Conservation (phyloP, 1,284 basidiomycete species). For the Rhodotorula sp. region DNA sequence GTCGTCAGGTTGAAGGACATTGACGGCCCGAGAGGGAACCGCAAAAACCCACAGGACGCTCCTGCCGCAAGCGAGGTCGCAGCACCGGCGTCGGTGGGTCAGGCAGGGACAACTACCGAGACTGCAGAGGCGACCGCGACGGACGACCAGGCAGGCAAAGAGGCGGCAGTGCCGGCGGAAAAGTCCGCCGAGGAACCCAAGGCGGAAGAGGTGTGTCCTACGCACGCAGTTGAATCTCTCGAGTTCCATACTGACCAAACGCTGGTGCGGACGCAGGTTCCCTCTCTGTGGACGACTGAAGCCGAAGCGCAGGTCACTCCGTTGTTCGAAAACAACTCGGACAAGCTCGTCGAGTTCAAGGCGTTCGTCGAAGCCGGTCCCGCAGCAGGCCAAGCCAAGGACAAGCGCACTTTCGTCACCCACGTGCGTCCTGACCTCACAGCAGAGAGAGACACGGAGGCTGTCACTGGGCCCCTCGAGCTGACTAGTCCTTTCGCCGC, state of each 20-base stretch:
- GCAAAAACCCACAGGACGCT: neutral
- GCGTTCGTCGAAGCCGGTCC: slow-evolving; percentile 24
- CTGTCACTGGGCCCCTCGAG: too few relatives aligned
- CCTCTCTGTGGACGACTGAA: slow-evolving; percentile 16
- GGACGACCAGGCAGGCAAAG: neutral
- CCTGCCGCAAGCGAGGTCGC: neutral
- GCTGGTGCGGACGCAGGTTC: neutral
- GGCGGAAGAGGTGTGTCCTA: slow-evolving; percentile 3
- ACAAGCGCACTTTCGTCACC: slow-evolving; percentile 13
- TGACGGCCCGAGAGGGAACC: slow-evolving; percentile 55
- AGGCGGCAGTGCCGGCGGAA: neutral
- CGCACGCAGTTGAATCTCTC: too few relatives aligned
- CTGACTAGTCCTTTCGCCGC: neutral
- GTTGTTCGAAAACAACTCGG: neutral
- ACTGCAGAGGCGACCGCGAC: neutral
- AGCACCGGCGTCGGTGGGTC: too few relatives aligned
- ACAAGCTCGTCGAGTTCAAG: slow-evolving; percentile 28
- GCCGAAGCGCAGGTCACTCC: slow-evolving; percentile 7
- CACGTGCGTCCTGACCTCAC: neutral
- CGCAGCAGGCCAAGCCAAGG: neutral
- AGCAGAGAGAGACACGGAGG: too few relatives aligned
- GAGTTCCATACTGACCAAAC: too few relatives aligned
- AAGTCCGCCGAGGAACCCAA: too few relatives aligned
- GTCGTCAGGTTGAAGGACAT: slow-evolving; percentile 76
- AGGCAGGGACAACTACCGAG: neutral